Percentiles rank a stretch among this genome's conserved stretches.
phyloP scores from a whole-genome alignment of 306 rosid genomes.

The Coriaria nepalensis region DNA sequence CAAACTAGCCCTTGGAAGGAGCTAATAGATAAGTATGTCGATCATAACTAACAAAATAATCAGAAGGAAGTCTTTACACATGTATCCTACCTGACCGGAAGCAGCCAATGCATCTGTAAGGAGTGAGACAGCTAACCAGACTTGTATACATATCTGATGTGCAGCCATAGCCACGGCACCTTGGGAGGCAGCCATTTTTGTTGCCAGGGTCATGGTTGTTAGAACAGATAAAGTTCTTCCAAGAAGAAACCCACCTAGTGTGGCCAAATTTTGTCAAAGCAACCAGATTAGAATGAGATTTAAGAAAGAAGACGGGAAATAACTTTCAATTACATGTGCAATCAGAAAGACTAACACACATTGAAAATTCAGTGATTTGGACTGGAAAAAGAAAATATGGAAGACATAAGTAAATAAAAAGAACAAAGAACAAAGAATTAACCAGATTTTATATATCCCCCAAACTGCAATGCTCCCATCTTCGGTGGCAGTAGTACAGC shows the following conservation, averaged over 20 bases:
- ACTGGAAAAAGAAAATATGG: not conserved
- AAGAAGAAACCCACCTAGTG: conserved; percentile 78
- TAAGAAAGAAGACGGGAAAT: too few species aligned
- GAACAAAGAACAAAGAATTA: conserved; percentile 7
- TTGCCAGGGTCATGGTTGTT: conserved; percentile 73
- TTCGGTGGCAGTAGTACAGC: conserved; percentile 75
- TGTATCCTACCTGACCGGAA: conserved; percentile 93
- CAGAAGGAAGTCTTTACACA: too few species aligned
- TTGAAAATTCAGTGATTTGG: too few species aligned
- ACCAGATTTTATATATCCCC: conserved; percentile 80
- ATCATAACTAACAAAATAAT: conserved; percentile 2
- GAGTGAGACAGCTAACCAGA: conserved; percentile 95
- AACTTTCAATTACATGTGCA: too few species aligned
- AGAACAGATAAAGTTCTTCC: conserved; percentile 92
- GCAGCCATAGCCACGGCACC: conserved; percentile 99
- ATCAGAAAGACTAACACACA: too few species aligned
- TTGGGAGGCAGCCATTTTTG: conserved; percentile 92
- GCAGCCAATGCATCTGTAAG: conserved; percentile 79
- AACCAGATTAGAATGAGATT: not conserved
- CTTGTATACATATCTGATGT: conserved; percentile 96
- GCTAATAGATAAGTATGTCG: conserved; percentile 5
- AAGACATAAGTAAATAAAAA: conserved; percentile 14
- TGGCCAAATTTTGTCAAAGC: conserved; percentile 18
- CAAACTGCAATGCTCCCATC: conserved; percentile 74
- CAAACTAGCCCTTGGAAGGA: conserved; percentile 2